phyloP scores from a whole-genome alignment of 148 eudicot species.

The Vaccinium vitisidaea region DNA sequence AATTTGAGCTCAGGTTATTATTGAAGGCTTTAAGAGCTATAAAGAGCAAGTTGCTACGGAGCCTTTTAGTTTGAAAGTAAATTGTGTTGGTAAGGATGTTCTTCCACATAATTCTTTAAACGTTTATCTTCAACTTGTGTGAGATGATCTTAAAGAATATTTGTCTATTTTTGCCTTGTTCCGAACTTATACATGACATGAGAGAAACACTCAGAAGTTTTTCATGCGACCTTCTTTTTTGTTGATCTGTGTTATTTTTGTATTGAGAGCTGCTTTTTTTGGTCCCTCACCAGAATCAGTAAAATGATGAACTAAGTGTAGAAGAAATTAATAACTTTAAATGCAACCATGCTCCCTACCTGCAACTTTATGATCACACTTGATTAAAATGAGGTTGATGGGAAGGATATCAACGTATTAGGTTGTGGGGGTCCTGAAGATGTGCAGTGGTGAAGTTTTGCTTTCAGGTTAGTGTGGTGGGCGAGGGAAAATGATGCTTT shows the following conservation, averaged over 20 bases:
- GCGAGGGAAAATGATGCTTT: not conserved
- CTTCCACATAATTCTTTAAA: not conserved
- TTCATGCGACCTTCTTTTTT: not conserved
- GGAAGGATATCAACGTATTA: not conserved
- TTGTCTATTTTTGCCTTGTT: not conserved
- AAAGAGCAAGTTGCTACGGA: conserved; percentile 92
- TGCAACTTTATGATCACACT: not conserved
- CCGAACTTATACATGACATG: not conserved
- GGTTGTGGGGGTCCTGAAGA: not conserved
- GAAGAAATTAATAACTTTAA: not conserved
- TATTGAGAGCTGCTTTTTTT: not conserved
- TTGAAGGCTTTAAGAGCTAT: conserved; percentile 98
- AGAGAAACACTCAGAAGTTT: not conserved
- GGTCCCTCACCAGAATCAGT: not conserved
- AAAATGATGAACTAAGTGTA: not conserved
- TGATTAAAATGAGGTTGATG: not conserved
- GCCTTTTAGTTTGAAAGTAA: conserved; percentile 82
- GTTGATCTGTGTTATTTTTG: not conserved
- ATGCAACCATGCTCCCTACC: not conserved
- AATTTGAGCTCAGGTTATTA: conserved; percentile 56
- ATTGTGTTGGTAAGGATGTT: conserved; percentile 77
- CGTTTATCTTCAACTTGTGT: not conserved
- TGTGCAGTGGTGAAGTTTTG: not conserved
- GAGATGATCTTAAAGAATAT: not conserved
- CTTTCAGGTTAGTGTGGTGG: not conserved